Conservation (phyloP, 768 basidiomycete species). For the Tylopilus cervinicoccineus region DNA sequence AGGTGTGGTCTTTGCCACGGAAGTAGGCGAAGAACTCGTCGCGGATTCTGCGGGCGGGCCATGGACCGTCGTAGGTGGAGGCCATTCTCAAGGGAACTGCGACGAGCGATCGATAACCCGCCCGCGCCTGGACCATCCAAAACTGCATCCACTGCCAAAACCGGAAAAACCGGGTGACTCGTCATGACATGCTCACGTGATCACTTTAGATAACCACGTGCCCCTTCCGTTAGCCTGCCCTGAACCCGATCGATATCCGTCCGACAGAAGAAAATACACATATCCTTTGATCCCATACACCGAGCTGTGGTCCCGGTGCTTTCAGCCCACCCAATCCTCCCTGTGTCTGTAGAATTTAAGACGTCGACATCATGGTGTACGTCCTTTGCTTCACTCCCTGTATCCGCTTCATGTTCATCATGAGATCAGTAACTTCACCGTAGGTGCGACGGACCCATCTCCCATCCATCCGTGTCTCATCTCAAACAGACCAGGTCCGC, state of each 20-base stretch:
- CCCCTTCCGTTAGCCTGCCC: constrained; percentile 33
- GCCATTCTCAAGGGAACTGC: constrained; percentile 21
- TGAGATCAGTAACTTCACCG: constrained; percentile 76
- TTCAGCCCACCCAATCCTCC: constrained; percentile 11
- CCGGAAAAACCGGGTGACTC: constrained; percentile 6
- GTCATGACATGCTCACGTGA: constrained; percentile 13
- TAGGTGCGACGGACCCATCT: constrained; percentile 50
- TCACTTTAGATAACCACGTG: constrained; percentile 13
- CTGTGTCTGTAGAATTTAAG: constrained; percentile 41
- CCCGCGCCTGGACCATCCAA: neutral
- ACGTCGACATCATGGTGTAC: constrained; percentile 84
- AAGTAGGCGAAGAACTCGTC: constrained; percentile 93
- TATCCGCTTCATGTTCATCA: constrained; percentile 27
- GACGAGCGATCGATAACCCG: constrained; percentile 23
- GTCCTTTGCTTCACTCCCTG: constrained; percentile 31
- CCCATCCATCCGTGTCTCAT: constrained; percentile 1
- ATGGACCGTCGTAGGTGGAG: constrained; percentile 39
- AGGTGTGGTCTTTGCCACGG: constrained; percentile 72
- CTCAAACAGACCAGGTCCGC: constrained; percentile 72
- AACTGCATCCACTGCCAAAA: neutral
- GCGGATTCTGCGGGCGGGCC: constrained; percentile 82
- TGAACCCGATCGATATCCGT: constrained; percentile 43
- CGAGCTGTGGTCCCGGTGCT: constrained; percentile 28
- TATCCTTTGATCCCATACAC: constrained; percentile 11
- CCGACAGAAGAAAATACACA: constrained; percentile 6